Percentiles rank a stretch among this genome's conserved stretches.
Conservation (phyloP, 2,329 filamentous ascomycete genomes). For the Sodiomyces alkalinus region DNA sequence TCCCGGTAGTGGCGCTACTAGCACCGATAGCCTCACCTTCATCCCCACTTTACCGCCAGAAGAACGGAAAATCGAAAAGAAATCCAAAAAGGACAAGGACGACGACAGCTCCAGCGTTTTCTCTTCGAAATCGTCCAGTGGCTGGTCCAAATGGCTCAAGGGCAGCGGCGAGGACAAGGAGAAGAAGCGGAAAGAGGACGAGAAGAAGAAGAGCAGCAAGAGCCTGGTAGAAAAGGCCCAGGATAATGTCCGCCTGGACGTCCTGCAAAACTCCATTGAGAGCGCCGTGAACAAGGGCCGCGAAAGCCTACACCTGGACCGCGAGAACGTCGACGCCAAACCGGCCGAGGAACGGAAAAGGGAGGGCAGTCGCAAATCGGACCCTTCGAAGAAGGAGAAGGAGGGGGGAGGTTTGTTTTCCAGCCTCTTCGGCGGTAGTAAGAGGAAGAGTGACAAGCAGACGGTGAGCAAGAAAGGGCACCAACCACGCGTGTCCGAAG, state of each 20-base stretch:
- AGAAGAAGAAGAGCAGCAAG: constrained; percentile 54
- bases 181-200: constrained; percentile 42
- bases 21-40: constrained; percentile 65
- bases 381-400: constrained; percentile 70
- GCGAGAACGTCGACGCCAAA: constrained; percentile 55
- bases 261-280: constrained; percentile 80
- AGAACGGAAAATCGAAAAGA: constrained; percentile 61
- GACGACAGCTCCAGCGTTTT: constrained; percentile 41
- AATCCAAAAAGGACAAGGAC: constrained; percentile 58
- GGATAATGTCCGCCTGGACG: constrained; percentile 71
- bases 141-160: constrained; percentile 70
- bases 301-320: constrained; percentile 73
- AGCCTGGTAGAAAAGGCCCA: constrained; percentile 41
- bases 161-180: constrained; percentile 61
- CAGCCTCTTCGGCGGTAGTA: constrained; percentile 78
- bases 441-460: constrained; percentile 74
- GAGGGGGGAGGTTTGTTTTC: constrained; percentile 85
- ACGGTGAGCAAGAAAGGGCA: constrained; percentile 58
- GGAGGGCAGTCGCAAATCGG: constrained; percentile 58
- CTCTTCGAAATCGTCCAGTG: constrained; percentile 62
- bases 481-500: constrained; percentile 64
- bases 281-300: constrained; percentile 47
- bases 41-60: constrained; percentile 58
- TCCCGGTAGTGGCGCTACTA: constrained; percentile 47
- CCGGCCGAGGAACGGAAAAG: constrained; percentile 74